Evolutionary conservation across 2,329 filamentous ascomycete species (phyloP), one percentile per base, ranked within the genome.

Genomic region (Cryphonectria naterciae): DNA sequence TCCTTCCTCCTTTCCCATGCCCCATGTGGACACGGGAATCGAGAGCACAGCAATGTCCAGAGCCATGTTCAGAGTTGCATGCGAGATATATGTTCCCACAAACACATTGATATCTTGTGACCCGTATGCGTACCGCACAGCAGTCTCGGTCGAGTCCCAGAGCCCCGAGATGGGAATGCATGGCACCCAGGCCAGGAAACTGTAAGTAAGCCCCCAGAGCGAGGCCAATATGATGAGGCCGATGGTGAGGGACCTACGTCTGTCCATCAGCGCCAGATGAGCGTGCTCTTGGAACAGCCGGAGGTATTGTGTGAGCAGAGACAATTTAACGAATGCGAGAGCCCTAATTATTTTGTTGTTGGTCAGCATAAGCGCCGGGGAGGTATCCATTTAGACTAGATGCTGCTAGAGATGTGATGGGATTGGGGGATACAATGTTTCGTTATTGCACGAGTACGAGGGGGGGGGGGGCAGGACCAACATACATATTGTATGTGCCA

Each of bases 221-320:
- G 68, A 61, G 15, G 74, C 73, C 13, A 70, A 46, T 17, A 43
- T 67, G 35, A 76, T 74, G 13, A 75, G 68, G 10, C 62, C 39
- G 46, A 69, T 41, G 68, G 61, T 66, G 71, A 72, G 19, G 66
- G 74, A 4, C 28, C 72, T 65, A 1, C 74, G 71, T 68, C 64
- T 75, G 10, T 73, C 49, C 19, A 73, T 69, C 15, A 69, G 68
- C 15, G 65, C 35, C 2, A 68, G 32, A n/a, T 71, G 60, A 17
- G 71, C 70, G 19, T 72, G 74, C 25, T 67, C 62, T 13, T 68
- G 39, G 69, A 76, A 76, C 37, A 77, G 67, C 52, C 75, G 75
- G 8, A 77, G 74, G n/a, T 75, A 77, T 32, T 77, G 75, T 58
- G 75, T 75, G 39, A 77, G 74, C 10, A 77, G 68, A 22, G 74